Evolutionary conservation across 1,139 yeast species (phyloP).

Genomic region (Suhomyces wounanorum): DNA sequence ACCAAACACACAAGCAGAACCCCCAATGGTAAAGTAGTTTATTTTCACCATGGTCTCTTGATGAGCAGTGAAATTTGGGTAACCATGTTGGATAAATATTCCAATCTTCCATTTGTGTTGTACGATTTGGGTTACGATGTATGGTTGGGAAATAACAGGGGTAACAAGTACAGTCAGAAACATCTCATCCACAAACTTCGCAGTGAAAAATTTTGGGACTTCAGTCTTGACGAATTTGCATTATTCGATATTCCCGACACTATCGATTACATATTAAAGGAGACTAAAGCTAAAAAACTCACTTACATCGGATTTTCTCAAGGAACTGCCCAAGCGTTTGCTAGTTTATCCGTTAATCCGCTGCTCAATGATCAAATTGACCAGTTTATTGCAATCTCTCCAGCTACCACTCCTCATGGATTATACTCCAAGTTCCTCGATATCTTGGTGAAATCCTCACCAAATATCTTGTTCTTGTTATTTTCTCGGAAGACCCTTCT

Average conservation of each 20-base stretch:
- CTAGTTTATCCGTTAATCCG: constrained; percentile 71
- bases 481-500: constrained; percentile 76
- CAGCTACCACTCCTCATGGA: constrained; percentile 93
- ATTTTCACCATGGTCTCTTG: constrained; percentile 86
- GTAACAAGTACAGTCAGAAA: constrained; percentile 76
- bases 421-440: constrained; percentile 75
- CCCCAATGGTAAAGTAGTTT: constrained; percentile 54
- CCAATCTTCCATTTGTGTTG: constrained; percentile 73
- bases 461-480: constrained; percentile 67
- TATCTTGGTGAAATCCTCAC: constrained; percentile 75
- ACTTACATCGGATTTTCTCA: constrained; percentile 86
- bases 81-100: constrained; percentile 60
- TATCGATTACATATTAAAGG: constrained; percentile 37
- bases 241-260: constrained; percentile 49
- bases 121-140: constrained; percentile 86
- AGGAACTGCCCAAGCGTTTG: constrained; percentile 91
- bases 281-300: constrained; percentile 37
- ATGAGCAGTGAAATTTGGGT: constrained; percentile 94
- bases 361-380: constrained; percentile 68
- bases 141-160: constrained; percentile 91
- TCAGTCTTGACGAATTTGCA: constrained; percentile 51
- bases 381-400: constrained; percentile 79
- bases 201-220: constrained; percentile 44
- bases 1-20: constrained; percentile 8
- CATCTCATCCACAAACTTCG: constrained; percentile 42